Percentiles rank a stretch among this genome's conserved stretches.
Evolutionary conservation across 2,329 filamentous ascomycete genomes (phyloP).

Genomic region (Ophiocordyceps australis): DNA sequence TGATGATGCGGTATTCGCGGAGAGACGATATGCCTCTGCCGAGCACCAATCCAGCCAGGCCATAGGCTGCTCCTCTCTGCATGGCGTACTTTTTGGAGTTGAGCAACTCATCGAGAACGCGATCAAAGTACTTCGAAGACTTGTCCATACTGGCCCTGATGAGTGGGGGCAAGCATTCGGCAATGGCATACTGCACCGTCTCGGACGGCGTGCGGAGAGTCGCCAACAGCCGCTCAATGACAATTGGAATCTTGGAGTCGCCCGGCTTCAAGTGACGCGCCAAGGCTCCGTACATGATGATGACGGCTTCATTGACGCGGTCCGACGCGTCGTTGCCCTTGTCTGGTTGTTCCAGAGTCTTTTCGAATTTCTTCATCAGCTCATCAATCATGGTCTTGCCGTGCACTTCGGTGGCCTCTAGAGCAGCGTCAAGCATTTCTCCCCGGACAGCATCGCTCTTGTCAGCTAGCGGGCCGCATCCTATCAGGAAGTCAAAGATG

Average conservation of each 20-base stretch:
- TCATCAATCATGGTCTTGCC: constrained; percentile 71
- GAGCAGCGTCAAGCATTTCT: constrained; percentile 86
- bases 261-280: constrained; percentile 71
- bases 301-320: constrained; percentile 87
- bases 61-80: constrained; percentile 86
- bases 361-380: constrained; percentile 84
- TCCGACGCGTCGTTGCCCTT: constrained; percentile 69
- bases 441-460: constrained; percentile 57
- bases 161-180: constrained; percentile 84
- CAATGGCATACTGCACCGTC: constrained; percentile 90
- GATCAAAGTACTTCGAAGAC: constrained; percentile 60
- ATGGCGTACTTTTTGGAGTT: constrained; percentile 82
- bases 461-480: constrained; percentile 75
- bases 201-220: constrained; percentile 92
- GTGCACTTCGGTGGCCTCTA: constrained; percentile 60
- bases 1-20: constrained; percentile 72
- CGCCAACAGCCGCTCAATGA: constrained; percentile 68
- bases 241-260: constrained; percentile 74
- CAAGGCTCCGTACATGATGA: constrained; percentile 90
- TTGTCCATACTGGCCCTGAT: constrained; percentile 65
- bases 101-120: constrained; percentile 67
- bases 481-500: constrained; percentile 74
- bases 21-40: constrained; percentile 74
- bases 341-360: constrained; percentile 69
- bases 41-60: constrained; percentile 73